A percentile compares a stretch with the other conserved stretches of the same genome.
These are phyloP conservation scores for Triticum aestivum DNA, from an alignment of 176 grass and related monocot species.

Conservation along the genomic window IWGSC_CS_RefSeq_v2.1 NC_057812.1:21349326-21349825, in stretches of 20 bases:
- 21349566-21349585: not conserved
- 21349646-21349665: not conserved
- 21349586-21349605: not conserved
- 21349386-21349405: slow-evolving; percentile 16
- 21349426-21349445: slow-evolving; percentile 35
- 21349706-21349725: not conserved
- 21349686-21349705: not conserved
- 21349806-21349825: not conserved
- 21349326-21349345: slow-evolving; percentile 20
- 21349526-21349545: too few relatives aligned
- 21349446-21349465: not conserved
- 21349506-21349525: too few relatives aligned
- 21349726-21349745: not conserved
- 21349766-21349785: not conserved
- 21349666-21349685: not conserved
- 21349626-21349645: not conserved
- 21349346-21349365: not conserved
- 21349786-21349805: not conserved
- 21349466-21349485: too few relatives aligned
- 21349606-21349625: not conserved
- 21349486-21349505: too few relatives aligned
- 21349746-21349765: not conserved
- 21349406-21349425: slow-evolving; percentile 43
- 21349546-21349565: not conserved
- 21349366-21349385: slow-evolving; percentile 24